Evolutionary conservation across 805 yeast species (phyloP), one percentile per base, ranked within the genome.

Genomic region (Ogataea saltuana): DNA sequence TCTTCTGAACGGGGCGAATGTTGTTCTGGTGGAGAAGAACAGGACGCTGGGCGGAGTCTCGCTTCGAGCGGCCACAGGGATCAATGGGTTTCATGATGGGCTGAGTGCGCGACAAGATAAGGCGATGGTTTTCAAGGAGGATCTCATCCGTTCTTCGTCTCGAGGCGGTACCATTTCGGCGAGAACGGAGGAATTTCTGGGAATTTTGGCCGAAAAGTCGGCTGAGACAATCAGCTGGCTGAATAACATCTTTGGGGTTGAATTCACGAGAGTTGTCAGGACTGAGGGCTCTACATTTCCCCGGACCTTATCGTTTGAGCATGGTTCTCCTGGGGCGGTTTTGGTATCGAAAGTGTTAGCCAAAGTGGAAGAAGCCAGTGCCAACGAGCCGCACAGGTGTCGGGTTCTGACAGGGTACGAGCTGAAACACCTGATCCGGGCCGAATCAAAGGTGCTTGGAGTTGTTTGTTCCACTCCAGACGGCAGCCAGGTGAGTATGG

Each of bases 151-250:
- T 30, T 77, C 87, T 4, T 88, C 88, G 6, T 12, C 39, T 3
- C 13, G 11, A 8, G 12, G 13, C 8, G 21, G 26, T n/a, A 5
- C 22, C 2, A 27, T 27, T 5, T 12, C 26, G n/a, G 9, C 19
- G 10, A 12, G 10, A 20, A 80, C 83, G 54, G 65, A 68, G 16
- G 13, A 21, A 2, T 18, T 49, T 33, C 34, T 53, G 2, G 33
- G 28, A 18, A 80, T 76, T 5, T 63, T 87, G 47, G 72, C 82
- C 1, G 64, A 72, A 44, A 77, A 80, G 27, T 80, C 88, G 4
- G 76, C 76, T 2, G 76, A 71, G 26, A 87, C 91, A 0, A 76
- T 87, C 32, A 75, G 74, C 32, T 87, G 95, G 93, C 70, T 87
- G 41, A 83, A 82, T 53, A 72, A 75, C n/a, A 75, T 71, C 3